Evolutionary conservation across 2,329 filamentous ascomycete genomes (phyloP), one percentile per base, ranked within the genome.

Genomic region (Aureobasidium subglaciale): DNA sequence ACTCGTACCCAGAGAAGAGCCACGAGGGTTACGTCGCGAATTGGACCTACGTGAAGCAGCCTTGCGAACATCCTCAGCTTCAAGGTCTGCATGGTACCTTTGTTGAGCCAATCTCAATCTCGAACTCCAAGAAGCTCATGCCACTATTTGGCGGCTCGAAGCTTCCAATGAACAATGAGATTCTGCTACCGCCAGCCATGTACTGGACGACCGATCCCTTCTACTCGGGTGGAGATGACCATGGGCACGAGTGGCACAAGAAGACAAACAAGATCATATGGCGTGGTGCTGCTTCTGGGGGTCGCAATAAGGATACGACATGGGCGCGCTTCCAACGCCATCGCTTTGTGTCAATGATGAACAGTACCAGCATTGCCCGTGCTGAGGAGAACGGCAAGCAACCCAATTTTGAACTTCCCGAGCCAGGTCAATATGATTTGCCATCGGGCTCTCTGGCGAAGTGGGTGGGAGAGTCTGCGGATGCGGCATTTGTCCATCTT

Each of bases 321-420:
- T 90, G 87, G 87, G 79, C 75, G 10, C 79, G 82, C 0, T 90
- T 89, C 64, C 86, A 90, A 60, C 81, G 87, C 3, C 87, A 90
- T 64, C 84, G 87, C 2, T 88, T 90, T 64, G 78, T 89, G 2
- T 76, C 82, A 42, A 86, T 90, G 83, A 79, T 84, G 64, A 90
- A 90, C 62, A 79, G 75, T 10, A 86, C 84, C 7, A 77, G 75
- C 56, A 73, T 87, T 4, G 63, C 64, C 5, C 64, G 68, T 6
- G 79, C 78, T 2, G 79, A 85, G 61, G 66, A 67, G 55, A 60
- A 62, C 46, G 67, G 62, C 20, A 59, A 60, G 41, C 67, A 69
- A 4, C 68, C 68, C 16, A 75, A 74, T 34, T 71, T 73, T 58
- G 67, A 64, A 7, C 54, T 79, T 56, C 68, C 67, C 37, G 53